Evolutionary conservation across 2,329 filamentous ascomycete genomes (phyloP).

Genomic region (Colletotrichum australisinense): DNA sequence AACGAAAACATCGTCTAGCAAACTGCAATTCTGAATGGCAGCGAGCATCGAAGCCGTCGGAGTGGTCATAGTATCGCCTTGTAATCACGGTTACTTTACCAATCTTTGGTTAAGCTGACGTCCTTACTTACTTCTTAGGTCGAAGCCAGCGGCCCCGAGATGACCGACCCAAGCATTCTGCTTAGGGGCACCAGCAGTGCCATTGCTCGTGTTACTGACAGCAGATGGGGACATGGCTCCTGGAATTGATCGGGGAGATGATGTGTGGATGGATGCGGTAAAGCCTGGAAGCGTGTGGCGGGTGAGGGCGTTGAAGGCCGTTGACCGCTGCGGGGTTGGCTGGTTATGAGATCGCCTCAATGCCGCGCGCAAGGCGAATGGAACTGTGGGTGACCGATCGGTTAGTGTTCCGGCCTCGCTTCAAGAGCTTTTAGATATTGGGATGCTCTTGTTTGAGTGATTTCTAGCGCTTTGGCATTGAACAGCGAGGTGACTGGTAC

Average conservation of each 20-base stretch:
- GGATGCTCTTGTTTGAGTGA: background rate
- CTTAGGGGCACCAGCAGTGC: background rate
- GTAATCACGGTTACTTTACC: background rate
- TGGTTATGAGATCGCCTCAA: constrained; percentile 8
- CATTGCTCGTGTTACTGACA: background rate
- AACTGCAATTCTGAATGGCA: constrained; percentile 78
- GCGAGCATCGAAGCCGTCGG: constrained; percentile 85
- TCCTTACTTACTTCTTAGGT: constrained; percentile 51
- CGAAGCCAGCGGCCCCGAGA: constrained; percentile 51
- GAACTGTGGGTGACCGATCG: constrained; percentile 13
- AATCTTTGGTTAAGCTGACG: background rate
- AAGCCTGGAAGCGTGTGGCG: background rate
- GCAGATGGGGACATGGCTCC: constrained; percentile 16
- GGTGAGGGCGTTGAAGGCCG: background rate
- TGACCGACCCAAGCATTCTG: constrained; percentile 49
- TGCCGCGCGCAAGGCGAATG: constrained; percentile 1
- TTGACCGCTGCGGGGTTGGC: constrained; percentile 23
- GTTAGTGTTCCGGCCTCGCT: constrained; percentile 21
- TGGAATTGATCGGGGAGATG: background rate
- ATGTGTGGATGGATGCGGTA: background rate
- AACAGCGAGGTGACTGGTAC: background rate
- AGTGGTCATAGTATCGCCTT: constrained; percentile 72
- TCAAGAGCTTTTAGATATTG: background rate
- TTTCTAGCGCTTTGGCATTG: background rate
- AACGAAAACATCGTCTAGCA: constrained; percentile 85